Conservation (phyloP, 2,329 filamentous ascomycete species). For the Emmonsiellopsis sp. region DNA sequence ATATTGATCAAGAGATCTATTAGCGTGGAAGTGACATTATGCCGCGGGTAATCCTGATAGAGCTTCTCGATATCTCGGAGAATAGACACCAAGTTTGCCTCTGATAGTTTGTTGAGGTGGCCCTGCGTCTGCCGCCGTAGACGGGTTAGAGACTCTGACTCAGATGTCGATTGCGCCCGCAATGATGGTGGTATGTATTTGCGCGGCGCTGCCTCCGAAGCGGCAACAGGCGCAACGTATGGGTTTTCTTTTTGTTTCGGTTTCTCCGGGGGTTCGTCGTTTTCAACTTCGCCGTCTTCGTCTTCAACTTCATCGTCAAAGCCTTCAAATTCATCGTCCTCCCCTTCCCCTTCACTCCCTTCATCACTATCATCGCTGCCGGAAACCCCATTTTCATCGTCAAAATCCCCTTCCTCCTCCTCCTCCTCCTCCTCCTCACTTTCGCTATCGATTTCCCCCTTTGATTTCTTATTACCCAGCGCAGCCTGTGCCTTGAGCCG, state of each 20-base stretch:
- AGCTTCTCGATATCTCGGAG: constrained; percentile 71
- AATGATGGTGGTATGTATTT: constrained; percentile 91
- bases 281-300: constrained; percentile 5
- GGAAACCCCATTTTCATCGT: constrained; percentile 15
- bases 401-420: constrained; percentile 18
- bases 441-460: constrained; percentile 24
- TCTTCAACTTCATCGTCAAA: constrained; percentile 32
- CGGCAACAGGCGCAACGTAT: constrained; percentile 61
- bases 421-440: constrained; percentile 18
- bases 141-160: constrained; percentile 57
- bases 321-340: constrained; percentile 28
- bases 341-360: constrained; percentile 18
- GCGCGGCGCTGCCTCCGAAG: constrained; percentile 24
- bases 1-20: constrained; percentile 70
- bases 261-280: constrained; percentile 5
- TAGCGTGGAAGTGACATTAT: constrained; percentile 73
- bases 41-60: constrained; percentile 75
- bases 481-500: constrained; percentile 41
- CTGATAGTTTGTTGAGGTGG: constrained; percentile 83
- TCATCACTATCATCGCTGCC: constrained; percentile 19
- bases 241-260: constrained; percentile 64
- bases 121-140: constrained; percentile 77
- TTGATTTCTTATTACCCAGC: constrained; percentile 21
- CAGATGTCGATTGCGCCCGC: constrained; percentile 52
- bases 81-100: constrained; percentile 79